A percentile compares a stretch with the other conserved stretches of the same genome.
Evolutionary conservation across 495 filamentous ascomycete genomes (phyloP).

Genomic region (Mycothermus thermophilus): DNA sequence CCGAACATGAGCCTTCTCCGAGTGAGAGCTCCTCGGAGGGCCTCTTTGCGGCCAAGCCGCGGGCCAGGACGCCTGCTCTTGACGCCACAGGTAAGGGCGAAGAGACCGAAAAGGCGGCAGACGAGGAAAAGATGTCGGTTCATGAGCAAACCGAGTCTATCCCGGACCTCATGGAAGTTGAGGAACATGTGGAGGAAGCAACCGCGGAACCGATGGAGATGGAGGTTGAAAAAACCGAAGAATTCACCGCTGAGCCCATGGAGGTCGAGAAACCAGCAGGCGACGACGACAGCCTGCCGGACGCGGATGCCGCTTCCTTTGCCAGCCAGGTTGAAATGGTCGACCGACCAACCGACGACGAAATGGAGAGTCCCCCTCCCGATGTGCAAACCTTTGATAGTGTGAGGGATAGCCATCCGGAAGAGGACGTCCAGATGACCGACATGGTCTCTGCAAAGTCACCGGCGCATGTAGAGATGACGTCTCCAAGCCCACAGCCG

Average conservation of each 20-base stretch:
- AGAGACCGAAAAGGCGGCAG: no score
- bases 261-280: slow-evolving; percentile 3
- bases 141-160: no score
- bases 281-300: not conserved
- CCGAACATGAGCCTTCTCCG: not conserved
- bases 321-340: slow-evolving; percentile 8
- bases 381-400: no score
- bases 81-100: no score
- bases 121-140: no score
- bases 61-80: not conserved
- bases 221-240: not conserved
- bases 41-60: slow-evolving; percentile 1
- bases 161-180: no score
- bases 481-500: not conserved
- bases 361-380: no score
- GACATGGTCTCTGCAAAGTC: not conserved
- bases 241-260: not conserved
- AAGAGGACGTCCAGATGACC: slow-evolving; percentile 8
- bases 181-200: no score
- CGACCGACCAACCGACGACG: no score
- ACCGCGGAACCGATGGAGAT: not conserved
- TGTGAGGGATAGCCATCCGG: not conserved
- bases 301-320: slow-evolving; percentile 2
- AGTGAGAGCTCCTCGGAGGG: not conserved
- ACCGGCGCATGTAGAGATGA: not conserved